Evolutionary conservation across 1,284 basidiomycete species (phyloP), one percentile per base, ranked within the genome.

Genomic region (Ceratobasidium sp.): DNA sequence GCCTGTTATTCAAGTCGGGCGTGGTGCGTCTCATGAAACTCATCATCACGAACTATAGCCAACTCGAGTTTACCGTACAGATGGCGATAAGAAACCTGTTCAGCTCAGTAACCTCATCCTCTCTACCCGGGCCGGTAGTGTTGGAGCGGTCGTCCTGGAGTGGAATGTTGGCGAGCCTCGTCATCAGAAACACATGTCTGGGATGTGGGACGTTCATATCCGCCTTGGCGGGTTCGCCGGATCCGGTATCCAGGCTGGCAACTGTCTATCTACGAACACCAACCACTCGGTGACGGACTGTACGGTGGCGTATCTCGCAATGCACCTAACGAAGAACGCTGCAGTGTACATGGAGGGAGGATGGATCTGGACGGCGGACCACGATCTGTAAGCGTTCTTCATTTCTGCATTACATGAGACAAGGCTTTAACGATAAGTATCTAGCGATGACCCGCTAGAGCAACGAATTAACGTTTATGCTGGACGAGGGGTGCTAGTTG

Each of bases 311-410:
- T 93, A 90, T 85, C 83, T 93, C 53, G 90, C 85, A 44, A 83
- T 94, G 15, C 92, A 94, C 83, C 84, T 94, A 51, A 94, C 90
- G 0, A 79, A 87, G 26, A 82, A 82, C 13, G 89, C 92, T 0
- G 91, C 89, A 77, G 92, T 83, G n/a, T 86, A 86, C 79, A 79
- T 84, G 39, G 83, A 81, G 76, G 91, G 90, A 58, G 89, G 89
- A 13, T 95, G 93, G 93, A 87, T 93, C 7, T 96, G 94, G 94
- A 87, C 90, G 33, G 93, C 94, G 4, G 94, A 95, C 82, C 94
- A 95, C 80, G 82, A 84, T 63, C 82, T 87, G 78, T 69, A 23
- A 46, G 73, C 58, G 12, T 10, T 1, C 42, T 4, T 33, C 18
- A 5, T n/a, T 42, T 56, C 7, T 44, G 61, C 20, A 20, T n/a